These are phyloP conservation scores for Russula sp. DNA, from an alignment of 768 basidiomycete genomes.

Conservation along the genomic window DNA sequence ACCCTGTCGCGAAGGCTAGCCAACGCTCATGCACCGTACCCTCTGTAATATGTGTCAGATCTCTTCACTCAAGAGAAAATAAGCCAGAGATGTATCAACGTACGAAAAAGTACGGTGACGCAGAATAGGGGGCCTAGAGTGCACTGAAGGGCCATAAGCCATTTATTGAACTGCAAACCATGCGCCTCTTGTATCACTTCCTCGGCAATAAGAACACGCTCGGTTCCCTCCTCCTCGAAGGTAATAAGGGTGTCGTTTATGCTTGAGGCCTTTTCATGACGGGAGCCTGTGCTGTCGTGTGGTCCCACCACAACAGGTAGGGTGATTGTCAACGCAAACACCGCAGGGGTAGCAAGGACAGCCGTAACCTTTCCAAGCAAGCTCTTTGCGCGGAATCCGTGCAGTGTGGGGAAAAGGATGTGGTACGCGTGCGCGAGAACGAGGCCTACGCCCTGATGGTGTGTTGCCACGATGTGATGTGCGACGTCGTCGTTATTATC, in stretches of 20 bases:
- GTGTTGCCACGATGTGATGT: constrained; percentile 40
- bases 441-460: constrained; percentile 33
- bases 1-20: constrained; percentile 48
- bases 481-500: constrained; percentile 45
- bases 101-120: constrained; percentile 70
- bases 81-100: constrained; percentile 28
- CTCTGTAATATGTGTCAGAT: constrained; percentile 32
- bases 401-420: constrained; percentile 81
- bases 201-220: constrained; percentile 63
- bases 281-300: constrained; percentile 32
- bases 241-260: constrained; percentile 48
- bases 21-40: constrained; percentile 41
- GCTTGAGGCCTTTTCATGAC: constrained; percentile 39
- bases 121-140: constrained; percentile 76
- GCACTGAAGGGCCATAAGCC: constrained; percentile 82
- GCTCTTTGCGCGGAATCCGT: constrained; percentile 65
- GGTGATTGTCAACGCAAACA: constrained; percentile 80
- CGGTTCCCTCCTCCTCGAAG: constrained; percentile 72
- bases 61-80: not conserved
- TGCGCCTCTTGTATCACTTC: constrained; percentile 66
- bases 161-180: constrained; percentile 65
- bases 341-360: constrained; percentile 79
- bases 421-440: constrained; percentile 43
- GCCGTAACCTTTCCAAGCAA: constrained; percentile 65
- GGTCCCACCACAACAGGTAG: constrained; percentile 81